Conservation (phyloP, 2,329 filamentous ascomycete species). For the Ophiocordyceps unilateralis region DNA sequence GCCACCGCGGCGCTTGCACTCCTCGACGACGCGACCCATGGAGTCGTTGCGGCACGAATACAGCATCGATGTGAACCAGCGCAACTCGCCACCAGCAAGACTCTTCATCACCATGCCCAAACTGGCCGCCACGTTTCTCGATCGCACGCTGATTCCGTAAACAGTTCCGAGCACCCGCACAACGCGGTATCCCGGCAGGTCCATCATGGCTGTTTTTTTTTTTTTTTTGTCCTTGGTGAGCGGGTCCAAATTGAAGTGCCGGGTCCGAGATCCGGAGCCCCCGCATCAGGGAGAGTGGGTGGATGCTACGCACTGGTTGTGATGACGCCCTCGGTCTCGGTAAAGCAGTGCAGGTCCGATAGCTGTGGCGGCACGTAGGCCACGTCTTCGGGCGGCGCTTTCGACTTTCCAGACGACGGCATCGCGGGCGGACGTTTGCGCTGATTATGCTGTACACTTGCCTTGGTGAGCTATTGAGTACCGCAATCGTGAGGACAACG, state of each 20-base stretch:
- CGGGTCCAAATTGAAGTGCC: no score
- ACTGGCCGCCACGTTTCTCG: constrained; percentile 39
- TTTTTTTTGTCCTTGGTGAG: not conserved
- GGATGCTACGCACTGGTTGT: constrained; percentile 28
- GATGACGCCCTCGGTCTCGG: constrained; percentile 43
- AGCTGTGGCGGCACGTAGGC: constrained; percentile 21
- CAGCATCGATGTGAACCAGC: constrained; percentile 40
- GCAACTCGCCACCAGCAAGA: constrained; percentile 39
- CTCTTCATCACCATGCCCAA: constrained; percentile 39
- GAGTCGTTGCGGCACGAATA: constrained; percentile 42
- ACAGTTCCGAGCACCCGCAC: constrained; percentile 39
- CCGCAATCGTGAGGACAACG: not conserved
- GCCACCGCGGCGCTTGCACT: constrained; percentile 38
- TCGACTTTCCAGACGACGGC: constrained; percentile 1
- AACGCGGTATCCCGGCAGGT: constrained; percentile 42
- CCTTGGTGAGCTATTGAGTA: not conserved
- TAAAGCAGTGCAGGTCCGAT: constrained; percentile 38
- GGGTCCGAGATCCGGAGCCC: no score
- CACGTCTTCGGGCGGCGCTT: constrained; percentile 8
- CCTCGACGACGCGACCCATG: constrained; percentile 35
- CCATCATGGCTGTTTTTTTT: constrained; percentile 47
- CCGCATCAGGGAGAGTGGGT: not conserved
- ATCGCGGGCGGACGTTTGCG: not conserved
- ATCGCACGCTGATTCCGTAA: constrained; percentile 38
- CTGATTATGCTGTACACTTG: not conserved